phyloP scores from a whole-genome alignment of 2,329 filamentous ascomycete species.

The Albophoma yamanashiensis region DNA sequence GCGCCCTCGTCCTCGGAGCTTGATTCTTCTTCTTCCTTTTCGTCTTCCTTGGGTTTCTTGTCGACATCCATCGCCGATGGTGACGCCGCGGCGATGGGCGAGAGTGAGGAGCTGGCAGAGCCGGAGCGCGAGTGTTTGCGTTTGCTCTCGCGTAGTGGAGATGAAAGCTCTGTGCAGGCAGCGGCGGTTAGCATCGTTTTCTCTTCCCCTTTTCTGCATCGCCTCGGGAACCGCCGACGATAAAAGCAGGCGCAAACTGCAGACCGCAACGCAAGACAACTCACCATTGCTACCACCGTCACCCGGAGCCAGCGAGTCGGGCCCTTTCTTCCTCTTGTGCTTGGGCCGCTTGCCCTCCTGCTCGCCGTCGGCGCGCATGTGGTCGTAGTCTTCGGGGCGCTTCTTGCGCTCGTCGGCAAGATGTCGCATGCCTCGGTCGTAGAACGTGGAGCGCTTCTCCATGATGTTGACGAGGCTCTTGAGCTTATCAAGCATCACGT shows the following conservation, averaged over 20 bases:
- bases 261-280: conserved; percentile 1
- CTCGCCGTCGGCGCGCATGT: conserved; percentile 35
- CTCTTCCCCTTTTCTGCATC: neutral
- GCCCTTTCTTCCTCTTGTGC: conserved; percentile 70
- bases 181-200: neutral
- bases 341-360: conserved; percentile 49
- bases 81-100: conserved; percentile 40
- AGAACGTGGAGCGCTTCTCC: conserved; percentile 55
- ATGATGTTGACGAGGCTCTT: conserved; percentile 55
- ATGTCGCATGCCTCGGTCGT: conserved; percentile 64
- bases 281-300: conserved; percentile 30
- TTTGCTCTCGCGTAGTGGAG: conserved; percentile 42
- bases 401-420: conserved; percentile 56
- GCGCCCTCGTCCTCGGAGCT: conserved; percentile 50
- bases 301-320: conserved; percentile 45
- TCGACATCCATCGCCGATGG: conserved; percentile 49
- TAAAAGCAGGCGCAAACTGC: neutral
- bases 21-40: conserved; percentile 30
- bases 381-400: conserved; percentile 41
- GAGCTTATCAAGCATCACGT: conserved; percentile 53
- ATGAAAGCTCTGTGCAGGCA: conserved; percentile 32
- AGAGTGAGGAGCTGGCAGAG: conserved; percentile 49
- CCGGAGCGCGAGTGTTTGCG: conserved; percentile 42
- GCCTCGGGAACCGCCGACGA: neutral
- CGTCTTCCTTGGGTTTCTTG: conserved; percentile 34